These are phyloP conservation scores for Helenozyma baotianmanensis DNA, from an alignment of 805 yeast genomes.

Conservation along the genomic window DNA sequence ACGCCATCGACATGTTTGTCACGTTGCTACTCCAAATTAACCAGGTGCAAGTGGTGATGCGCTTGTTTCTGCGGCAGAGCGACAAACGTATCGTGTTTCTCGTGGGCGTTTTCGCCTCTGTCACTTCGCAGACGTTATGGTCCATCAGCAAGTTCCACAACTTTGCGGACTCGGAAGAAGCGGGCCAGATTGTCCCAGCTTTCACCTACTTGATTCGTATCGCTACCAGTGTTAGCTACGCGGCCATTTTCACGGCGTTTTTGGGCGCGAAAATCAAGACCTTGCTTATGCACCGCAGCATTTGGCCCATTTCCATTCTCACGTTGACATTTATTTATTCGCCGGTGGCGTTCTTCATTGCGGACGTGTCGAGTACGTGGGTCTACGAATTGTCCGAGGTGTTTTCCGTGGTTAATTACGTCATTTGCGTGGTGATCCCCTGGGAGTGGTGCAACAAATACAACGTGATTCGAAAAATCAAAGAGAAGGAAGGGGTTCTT, in stretches of 20 bases:
- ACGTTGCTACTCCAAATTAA: constrained; percentile 56
- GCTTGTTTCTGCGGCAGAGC: constrained; percentile 60
- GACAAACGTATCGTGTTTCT: constrained; percentile 63
- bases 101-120: constrained; percentile 51
- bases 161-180: constrained; percentile 35
- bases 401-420: constrained; percentile 67
- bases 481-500: constrained; percentile 65
- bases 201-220: constrained; percentile 71
- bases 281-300: constrained; percentile 42
- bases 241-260: constrained; percentile 57
- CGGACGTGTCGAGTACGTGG: constrained; percentile 74
- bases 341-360: constrained; percentile 67
- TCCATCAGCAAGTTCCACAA: constrained; percentile 54
- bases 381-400: constrained; percentile 69
- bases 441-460: constrained; percentile 85
- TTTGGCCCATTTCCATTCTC: constrained; percentile 53
- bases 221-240: constrained; percentile 64
- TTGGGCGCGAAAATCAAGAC: constrained; percentile 48
- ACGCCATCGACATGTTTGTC: constrained; percentile 53
- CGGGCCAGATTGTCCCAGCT: constrained; percentile 61
- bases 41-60: constrained; percentile 68
- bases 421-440: constrained; percentile 65
- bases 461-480: constrained; percentile 49
- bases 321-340: constrained; percentile 53
- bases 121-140: constrained; percentile 62